Evolutionary conservation across 2,329 filamentous ascomycete species (phyloP), one percentile per base, ranked within the genome.

Genomic region (Cladophialophora psammophila): DNA sequence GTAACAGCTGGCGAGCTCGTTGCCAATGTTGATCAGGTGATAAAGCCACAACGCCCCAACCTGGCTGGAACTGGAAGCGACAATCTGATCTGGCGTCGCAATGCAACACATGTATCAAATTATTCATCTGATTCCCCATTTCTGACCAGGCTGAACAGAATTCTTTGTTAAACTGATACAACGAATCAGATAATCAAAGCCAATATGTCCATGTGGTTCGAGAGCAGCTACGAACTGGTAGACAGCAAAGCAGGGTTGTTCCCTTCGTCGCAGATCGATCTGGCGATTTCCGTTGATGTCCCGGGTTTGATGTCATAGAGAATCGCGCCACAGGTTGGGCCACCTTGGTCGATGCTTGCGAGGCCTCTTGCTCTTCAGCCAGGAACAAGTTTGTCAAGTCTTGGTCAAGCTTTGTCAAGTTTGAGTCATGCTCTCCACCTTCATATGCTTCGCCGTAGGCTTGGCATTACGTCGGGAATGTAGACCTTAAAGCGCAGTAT

Each of bases 1-100:
- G 81, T 98, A 97, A 85, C 97, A 97, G 60, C 94, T 94, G 64
- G 83, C 85, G 18, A 97, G 87, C 2, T 90, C 93, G 66, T 97
- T 92, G 72, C 89, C 89, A 64, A 96, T 89, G 81, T 97, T 98
- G 84, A 93, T 85, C 77, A 97, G 80, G 81, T 95, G 97, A 90
- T 93, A 98, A 55, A 92, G 84, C 94, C 94, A 98, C 4, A 60
- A 42, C n/a, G 40, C 38, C 67, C 86, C 90, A 38, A 89, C 90
- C 87, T 97, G 91, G 77, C 97, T 87, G 5, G 91, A 92, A 42
- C 84, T 80, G 70, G 88, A 85, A 60, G 89, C 91, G 72, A 97
- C 89, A 75, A 95, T 90, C 38, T 83, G 83, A 5, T 7, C 15
- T 8, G n/a, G 5, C 40, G 6, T 45, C 40, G 9, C n/a, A 45